Conservation (phyloP, 305 asterid genomes). For the Solanum hybrid region DNA sequence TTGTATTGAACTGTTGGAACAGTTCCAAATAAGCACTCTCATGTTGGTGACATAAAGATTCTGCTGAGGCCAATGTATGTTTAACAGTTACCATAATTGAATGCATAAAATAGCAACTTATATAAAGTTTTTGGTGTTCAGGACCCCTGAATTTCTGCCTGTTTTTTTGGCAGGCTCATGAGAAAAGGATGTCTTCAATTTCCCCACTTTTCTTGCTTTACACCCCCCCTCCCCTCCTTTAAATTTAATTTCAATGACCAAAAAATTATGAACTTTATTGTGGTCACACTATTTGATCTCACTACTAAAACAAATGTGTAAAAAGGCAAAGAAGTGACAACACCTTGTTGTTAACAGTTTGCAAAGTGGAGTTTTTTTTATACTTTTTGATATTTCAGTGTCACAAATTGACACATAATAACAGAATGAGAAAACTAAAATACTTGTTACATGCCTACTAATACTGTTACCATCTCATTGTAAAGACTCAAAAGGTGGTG, state of each 20-base stretch:
- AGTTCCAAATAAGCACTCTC: conserved; percentile 24
- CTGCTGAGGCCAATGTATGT: conserved; percentile 39
- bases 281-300: background rate
- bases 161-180: conserved; percentile 38
- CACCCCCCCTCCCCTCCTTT: background rate
- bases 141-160: conserved; percentile 52
- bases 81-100: conserved; percentile 41
- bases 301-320: background rate
- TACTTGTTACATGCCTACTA: background rate
- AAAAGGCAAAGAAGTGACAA: background rate
- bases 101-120: conserved; percentile 19
- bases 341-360: background rate
- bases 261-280: background rate
- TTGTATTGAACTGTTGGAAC: conserved; percentile 16
- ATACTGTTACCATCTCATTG: background rate
- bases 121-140: conserved; percentile 7
- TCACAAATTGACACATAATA: background rate
- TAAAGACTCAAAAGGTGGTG: background rate
- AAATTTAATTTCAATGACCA: background rate
- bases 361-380: background rate
- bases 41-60: conserved; percentile 51
- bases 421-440: background rate
- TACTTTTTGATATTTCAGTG: background rate
- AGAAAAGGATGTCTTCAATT: conserved; percentile 11
- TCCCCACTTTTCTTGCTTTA: background rate